Evolutionary conservation across 2,329 filamentous ascomycete genomes (phyloP), one percentile per base, ranked within the genome.

Genomic region (Epicoccum nigrum): DNA sequence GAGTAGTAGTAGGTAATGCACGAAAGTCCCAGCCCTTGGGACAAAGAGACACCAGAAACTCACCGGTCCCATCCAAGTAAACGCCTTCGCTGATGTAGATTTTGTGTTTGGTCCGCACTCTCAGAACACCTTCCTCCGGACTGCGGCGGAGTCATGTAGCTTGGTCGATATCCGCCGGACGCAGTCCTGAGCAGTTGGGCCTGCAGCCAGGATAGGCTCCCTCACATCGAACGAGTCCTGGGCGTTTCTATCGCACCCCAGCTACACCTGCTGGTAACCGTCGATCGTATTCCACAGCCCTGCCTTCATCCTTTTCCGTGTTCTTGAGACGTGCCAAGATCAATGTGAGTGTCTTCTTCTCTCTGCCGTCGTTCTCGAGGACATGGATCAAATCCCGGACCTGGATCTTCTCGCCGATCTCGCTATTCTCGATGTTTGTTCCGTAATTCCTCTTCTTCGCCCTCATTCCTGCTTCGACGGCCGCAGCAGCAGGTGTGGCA

Each of bases 331-430:
- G 59, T 20, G 68, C 67, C 37, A 72, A 35, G 16, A 71, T 64
- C 20, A 63, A 28, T 7, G 60, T 60, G 23, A 73, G 60, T 19
- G 85, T 82, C 67, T 78, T 83, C 59, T 76, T 77, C 69, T 91
- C 87, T 59, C 80, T 81, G 1, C 89, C 88, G 68, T 96, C 90
- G 42, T 86, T 80, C 71, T 96, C 92, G 38, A 97, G 79, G 53
- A 89, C 89, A 16, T 84, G 80, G 13, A 96, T 79, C 77, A 92
- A 86, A 72, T 97, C 93, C 46, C 93, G 83, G 44, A 96, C 78
- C 75, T 97, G 92, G 39, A 97, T 90, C 20, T 87, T 86, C 60
- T 81, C 83, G 25, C 90, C 91, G 67, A 87, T 88, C 17, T 87
- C 85, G 45, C 84, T 85, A 63, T 91, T 87, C 72, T 97, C 92